A percentile compares a stretch with the other conserved stretches of the same genome.
Conservation (phyloP, 441 rosid species). For the Jatropha multifida region DNA sequence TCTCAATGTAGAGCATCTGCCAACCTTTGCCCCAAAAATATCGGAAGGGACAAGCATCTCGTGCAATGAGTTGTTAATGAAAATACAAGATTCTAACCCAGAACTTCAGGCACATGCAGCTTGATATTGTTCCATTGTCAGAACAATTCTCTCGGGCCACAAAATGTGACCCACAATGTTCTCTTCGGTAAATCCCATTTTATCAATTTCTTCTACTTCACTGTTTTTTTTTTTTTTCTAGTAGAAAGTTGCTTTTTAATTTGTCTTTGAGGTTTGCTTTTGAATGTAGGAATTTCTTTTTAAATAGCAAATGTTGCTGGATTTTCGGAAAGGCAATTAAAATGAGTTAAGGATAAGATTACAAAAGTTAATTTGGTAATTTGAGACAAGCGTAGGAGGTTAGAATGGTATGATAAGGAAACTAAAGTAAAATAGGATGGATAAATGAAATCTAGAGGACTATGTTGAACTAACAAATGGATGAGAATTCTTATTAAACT, state of each 20-base stretch:
- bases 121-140: slow-evolving; percentile 11
- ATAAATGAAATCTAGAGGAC: no score
- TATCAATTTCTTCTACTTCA: neutral
- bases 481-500: no score
- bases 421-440: no score
- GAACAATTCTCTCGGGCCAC: neutral
- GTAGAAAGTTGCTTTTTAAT: neutral
- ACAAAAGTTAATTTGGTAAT: no score
- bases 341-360: no score
- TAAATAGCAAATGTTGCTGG: no score
- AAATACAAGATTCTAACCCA: slow-evolving; percentile 23
- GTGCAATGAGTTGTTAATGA: slow-evolving; percentile 34
- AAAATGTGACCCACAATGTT: neutral
- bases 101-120: slow-evolving; percentile 9
- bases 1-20: slow-evolving; percentile 39
- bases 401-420: no score
- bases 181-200: neutral
- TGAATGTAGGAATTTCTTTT: neutral
- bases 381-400: no score
- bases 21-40: slow-evolving; percentile 36
- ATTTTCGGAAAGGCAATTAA: no score
- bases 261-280: neutral
- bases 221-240: neutral
- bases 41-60: slow-evolving; percentile 28
- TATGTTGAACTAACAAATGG: no score